Percentiles rank a stretch among this genome's conserved stretches.
phyloP scores from a whole-genome alignment of 352 stramenopile genomes.

The Peronosclerospora sorghi region DNA sequence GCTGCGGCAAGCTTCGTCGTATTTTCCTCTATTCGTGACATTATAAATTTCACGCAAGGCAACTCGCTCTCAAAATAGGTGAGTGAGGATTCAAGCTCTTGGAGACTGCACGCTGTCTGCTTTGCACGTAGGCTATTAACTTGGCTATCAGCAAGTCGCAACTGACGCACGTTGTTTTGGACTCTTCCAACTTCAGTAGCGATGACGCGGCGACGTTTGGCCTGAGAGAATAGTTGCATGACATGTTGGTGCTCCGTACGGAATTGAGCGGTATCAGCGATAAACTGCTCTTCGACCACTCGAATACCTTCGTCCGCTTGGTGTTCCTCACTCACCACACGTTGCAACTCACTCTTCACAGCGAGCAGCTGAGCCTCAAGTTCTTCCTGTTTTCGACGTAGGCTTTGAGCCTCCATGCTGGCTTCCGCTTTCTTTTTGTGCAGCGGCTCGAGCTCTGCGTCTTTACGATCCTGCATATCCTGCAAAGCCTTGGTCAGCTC shows the following conservation, averaged over 20 bases:
- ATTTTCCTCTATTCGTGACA: constrained; percentile 41
- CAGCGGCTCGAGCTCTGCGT: constrained; percentile 19
- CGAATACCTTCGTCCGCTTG: constrained; percentile 33
- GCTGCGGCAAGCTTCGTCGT: constrained; percentile 28
- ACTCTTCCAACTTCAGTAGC: constrained; percentile 25
- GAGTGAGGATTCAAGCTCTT: constrained; percentile 56
- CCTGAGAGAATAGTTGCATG: constrained; percentile 23
- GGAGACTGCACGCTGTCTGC: constrained; percentile 28
- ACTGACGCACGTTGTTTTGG: constrained; percentile 24
- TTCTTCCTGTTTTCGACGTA: constrained; percentile 37
- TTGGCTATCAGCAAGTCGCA: constrained; percentile 27
- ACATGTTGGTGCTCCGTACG: constrained; percentile 39
- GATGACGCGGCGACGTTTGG: constrained; percentile 29
- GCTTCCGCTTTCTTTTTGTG: constrained; percentile 16
- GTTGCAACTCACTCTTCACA: constrained; percentile 42
- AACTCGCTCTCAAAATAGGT: constrained; percentile 69
- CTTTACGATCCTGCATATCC: constrained; percentile 34
- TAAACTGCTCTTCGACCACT: constrained; percentile 38
- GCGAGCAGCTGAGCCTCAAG: constrained; percentile 43
- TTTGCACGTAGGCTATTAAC: constrained; percentile 36
- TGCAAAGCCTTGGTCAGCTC: constrained; percentile 23
- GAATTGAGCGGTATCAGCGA: constrained; percentile 30
- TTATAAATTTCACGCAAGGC: constrained; percentile 75
- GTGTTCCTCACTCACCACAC: constrained; percentile 21
- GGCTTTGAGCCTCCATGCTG: constrained; percentile 8